phyloP scores from a whole-genome alignment of 2,329 filamentous ascomycete genomes.

The Tetracladium maxilliforme region DNA sequence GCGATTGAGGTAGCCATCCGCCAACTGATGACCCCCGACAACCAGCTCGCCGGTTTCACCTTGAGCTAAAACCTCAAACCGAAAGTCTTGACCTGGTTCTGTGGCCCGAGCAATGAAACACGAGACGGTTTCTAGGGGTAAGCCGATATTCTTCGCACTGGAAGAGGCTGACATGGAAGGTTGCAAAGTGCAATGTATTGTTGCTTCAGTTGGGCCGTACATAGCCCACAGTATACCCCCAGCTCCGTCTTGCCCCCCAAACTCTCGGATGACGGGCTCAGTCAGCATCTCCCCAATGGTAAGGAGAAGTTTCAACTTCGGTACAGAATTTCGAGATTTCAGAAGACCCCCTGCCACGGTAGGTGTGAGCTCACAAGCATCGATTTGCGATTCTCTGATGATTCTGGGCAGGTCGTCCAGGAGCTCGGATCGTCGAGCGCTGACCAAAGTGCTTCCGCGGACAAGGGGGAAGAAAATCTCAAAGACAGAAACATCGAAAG shows the following conservation, averaged over 20 bases:
- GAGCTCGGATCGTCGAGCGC: slow-evolving; percentile 53
- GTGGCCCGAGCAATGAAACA: slow-evolving; percentile 13
- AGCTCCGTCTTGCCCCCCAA: slow-evolving; percentile 41
- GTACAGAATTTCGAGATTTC: slow-evolving; percentile 49
- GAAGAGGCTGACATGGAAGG: slow-evolving; percentile 39
- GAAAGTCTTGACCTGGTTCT: slow-evolving; percentile 6
- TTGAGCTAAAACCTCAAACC: slow-evolving; percentile 8
- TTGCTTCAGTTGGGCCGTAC: slow-evolving; percentile 88
- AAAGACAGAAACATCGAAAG: slow-evolving; percentile 89
- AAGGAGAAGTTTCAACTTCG: slow-evolving; percentile 53
- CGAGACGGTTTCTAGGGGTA: slow-evolving; percentile 61
- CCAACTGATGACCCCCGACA: slow-evolving; percentile 67
- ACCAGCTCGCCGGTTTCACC: slow-evolving; percentile 46
- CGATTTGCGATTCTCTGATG: slow-evolving; percentile 51
- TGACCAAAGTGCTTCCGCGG: slow-evolving; percentile 58
- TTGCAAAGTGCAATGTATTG: slow-evolving; percentile 79
- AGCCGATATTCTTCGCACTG: slow-evolving; percentile 56
- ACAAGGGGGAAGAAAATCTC: slow-evolving; percentile 85
- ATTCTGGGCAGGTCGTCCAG: slow-evolving; percentile 59
- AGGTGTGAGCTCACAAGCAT: slow-evolving; percentile 80
- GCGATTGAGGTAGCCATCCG: slow-evolving; percentile 69
- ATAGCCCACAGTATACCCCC: slow-evolving; percentile 71
- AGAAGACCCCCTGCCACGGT: slow-evolving; percentile 73
- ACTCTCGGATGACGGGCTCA: slow-evolving; percentile 60
- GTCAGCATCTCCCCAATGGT: slow-evolving; percentile 94